Conservation (phyloP, 2,329 filamentous ascomycete species). For the Trichoderma citrinoviride region DNA sequence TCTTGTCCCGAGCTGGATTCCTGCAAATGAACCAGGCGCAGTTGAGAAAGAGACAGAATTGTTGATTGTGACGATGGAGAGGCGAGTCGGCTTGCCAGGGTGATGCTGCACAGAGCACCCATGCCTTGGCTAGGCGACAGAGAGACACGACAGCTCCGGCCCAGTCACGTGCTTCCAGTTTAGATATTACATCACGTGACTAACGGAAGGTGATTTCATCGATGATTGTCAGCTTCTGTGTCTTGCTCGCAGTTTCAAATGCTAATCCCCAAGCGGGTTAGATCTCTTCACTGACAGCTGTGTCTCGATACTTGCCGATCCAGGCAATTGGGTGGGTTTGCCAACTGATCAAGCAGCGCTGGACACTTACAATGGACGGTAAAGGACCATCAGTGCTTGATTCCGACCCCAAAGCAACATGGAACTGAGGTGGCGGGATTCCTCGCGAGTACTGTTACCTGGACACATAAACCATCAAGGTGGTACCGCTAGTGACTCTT, state of each 20-base stretch:
- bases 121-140: conserved; percentile 43
- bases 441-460: too few relatives aligned
- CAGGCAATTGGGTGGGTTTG: not conserved
- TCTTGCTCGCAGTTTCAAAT: too few relatives aligned
- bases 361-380: too few relatives aligned
- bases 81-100: conserved; percentile 14
- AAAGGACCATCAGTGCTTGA: too few relatives aligned
- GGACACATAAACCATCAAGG: too few relatives aligned
- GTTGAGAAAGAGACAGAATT: conserved; percentile 12
- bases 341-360: too few relatives aligned
- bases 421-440: too few relatives aligned
- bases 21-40: not conserved
- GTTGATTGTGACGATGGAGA: conserved; percentile 11
- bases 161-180: conserved; percentile 32
- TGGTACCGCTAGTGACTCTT: too few relatives aligned
- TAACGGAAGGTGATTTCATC: not conserved
- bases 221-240: conserved; percentile 1
- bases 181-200: conserved; percentile 15
- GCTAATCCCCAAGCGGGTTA: not conserved
- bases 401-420: too few relatives aligned
- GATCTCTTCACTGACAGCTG: not conserved
- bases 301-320: not conserved
- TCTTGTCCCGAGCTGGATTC: not conserved
- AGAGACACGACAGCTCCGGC: conserved; percentile 44
- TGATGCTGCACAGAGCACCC: conserved; percentile 28